phyloP scores from a whole-genome alignment of 164 flowering plant species.

The Stephania yunnanensis region DNA sequence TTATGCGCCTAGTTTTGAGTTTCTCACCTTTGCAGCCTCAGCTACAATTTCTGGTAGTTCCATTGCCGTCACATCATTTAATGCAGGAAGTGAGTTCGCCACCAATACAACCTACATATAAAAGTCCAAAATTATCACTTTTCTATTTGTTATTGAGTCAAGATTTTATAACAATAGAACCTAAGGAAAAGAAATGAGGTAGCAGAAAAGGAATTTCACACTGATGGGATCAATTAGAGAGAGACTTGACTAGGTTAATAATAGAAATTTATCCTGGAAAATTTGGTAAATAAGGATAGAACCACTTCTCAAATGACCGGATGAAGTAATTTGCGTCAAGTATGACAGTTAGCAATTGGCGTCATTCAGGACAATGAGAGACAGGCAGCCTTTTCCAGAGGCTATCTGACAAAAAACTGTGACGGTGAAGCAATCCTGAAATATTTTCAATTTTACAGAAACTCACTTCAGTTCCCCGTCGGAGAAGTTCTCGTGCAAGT shows the following conservation, averaged over 20 bases:
- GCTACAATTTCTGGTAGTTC: conserved; percentile 98
- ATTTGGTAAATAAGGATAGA: not conserved
- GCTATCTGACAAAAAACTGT: not conserved
- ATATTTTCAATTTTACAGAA: conserved; percentile 4
- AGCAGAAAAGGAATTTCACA: not conserved
- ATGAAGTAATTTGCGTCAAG: not conserved
- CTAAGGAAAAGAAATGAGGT: not conserved
- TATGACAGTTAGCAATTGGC: not conserved
- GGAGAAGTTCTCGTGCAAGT: conserved; percentile 89
- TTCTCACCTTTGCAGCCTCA: conserved; percentile 90
- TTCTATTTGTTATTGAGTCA: not conserved
- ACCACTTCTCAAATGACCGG: not conserved
- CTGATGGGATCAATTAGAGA: not conserved
- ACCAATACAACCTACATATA: conserved; percentile 84
- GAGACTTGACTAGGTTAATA: not conserved
- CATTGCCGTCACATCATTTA: conserved; percentile 94
- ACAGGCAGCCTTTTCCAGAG: not conserved
- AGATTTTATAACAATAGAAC: not conserved
- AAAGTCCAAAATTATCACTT: not conserved
- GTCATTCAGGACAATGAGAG: not conserved
- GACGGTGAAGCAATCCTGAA: not conserved
- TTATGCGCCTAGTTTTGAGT: not conserved
- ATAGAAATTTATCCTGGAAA: not conserved
- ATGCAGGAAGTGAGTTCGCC: conserved; percentile 93
- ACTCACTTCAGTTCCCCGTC: conserved; percentile 92